Percentiles rank a stretch among this genome's conserved stretches.
Conservation (phyloP, 768 basidiomycete species). For the Pleurotus tuber-regium region DNA sequence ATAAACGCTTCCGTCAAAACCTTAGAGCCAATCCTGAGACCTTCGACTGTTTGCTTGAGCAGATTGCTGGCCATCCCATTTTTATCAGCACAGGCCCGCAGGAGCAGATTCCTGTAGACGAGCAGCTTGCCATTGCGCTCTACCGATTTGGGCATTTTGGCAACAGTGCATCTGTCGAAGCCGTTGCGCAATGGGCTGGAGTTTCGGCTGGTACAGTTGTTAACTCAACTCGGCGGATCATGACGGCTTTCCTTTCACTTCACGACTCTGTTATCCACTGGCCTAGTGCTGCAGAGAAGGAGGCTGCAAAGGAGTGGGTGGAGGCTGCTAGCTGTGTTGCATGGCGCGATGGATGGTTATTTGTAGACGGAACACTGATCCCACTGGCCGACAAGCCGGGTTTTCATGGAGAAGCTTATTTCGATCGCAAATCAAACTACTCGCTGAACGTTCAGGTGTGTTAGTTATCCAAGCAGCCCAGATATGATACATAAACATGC, state of each 20-base stretch:
- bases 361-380: slow-evolving; percentile 31
- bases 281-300: slow-evolving; percentile 19
- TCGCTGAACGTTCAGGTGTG: slow-evolving; percentile 29
- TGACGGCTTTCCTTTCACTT: slow-evolving; percentile 18
- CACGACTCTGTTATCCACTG: slow-evolving; percentile 17
- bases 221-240: slow-evolving; percentile 17
- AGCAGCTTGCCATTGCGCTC: slow-evolving; percentile 28
- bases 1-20: slow-evolving; percentile 21
- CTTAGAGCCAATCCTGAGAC: slow-evolving; percentile 22
- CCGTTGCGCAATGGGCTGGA: slow-evolving; percentile 25
- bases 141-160: slow-evolving; percentile 25
- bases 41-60: slow-evolving; percentile 19
- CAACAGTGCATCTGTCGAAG: slow-evolving; percentile 23
- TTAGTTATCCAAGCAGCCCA: not conserved
- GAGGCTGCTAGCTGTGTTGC: slow-evolving; percentile 16
- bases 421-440: slow-evolving; percentile 27
- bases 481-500: not conserved
- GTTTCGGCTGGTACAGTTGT: slow-evolving; percentile 19
- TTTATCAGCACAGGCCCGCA: slow-evolving; percentile 22
- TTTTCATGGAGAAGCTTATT: slow-evolving; percentile 32
- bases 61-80: slow-evolving; percentile 22
- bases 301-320: slow-evolving; percentile 22
- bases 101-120: slow-evolving; percentile 22
- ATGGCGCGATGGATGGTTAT: slow-evolving; percentile 28
- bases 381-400: slow-evolving; percentile 27